These are phyloP conservation scores for Alternaria solani DNA, from an alignment of 2,329 filamentous ascomycete species.

Conservation along the genomic window DNA sequence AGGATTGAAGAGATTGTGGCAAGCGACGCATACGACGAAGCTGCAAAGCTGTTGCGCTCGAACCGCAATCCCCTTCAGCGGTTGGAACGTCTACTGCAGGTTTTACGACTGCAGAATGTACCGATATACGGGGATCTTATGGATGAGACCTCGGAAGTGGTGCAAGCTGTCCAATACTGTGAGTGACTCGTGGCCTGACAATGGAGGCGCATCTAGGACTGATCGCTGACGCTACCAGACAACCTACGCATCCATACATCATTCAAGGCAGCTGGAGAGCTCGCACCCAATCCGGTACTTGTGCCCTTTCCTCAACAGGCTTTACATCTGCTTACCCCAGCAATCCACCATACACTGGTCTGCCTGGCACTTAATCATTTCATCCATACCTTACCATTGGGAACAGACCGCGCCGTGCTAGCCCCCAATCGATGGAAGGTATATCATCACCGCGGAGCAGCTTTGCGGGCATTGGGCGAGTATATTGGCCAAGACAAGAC, in stretches of 20 bases:
- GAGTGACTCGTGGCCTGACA: slow-evolving; percentile 5
- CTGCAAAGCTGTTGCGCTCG: slow-evolving; percentile 21
- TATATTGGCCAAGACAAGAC: slow-evolving; percentile 37
- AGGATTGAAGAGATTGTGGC: slow-evolving; percentile 27
- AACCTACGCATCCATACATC: slow-evolving; percentile 37
- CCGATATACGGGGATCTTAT: slow-evolving; percentile 32
- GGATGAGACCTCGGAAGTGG: slow-evolving; percentile 38
- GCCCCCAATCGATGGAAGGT: slow-evolving; percentile 30
- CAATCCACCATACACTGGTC: slow-evolving; percentile 40
- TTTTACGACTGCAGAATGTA: slow-evolving; percentile 30
- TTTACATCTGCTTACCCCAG: slow-evolving; percentile 39
- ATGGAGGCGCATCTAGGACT: background rate
- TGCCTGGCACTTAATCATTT: slow-evolving; percentile 39
- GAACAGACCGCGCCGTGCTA: slow-evolving; percentile 14
- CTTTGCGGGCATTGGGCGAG: slow-evolving; percentile 36
- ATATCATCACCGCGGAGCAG: slow-evolving; percentile 40
- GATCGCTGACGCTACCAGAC: slow-evolving; percentile 25
- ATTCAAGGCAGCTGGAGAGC: slow-evolving; percentile 16
- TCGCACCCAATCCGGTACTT: slow-evolving; percentile 40
- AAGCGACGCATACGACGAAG: slow-evolving; percentile 20
- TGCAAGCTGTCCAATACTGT: slow-evolving; percentile 46
- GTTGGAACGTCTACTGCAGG: slow-evolving; percentile 23
- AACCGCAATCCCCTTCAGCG: slow-evolving; percentile 27
- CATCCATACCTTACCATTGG: slow-evolving; percentile 26
- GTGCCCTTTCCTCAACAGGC: slow-evolving; percentile 35